These are phyloP conservation scores for Trypanosoma rangeli DNA, from an alignment of 208 protist genomes.

Conservation along the genomic window DNA sequence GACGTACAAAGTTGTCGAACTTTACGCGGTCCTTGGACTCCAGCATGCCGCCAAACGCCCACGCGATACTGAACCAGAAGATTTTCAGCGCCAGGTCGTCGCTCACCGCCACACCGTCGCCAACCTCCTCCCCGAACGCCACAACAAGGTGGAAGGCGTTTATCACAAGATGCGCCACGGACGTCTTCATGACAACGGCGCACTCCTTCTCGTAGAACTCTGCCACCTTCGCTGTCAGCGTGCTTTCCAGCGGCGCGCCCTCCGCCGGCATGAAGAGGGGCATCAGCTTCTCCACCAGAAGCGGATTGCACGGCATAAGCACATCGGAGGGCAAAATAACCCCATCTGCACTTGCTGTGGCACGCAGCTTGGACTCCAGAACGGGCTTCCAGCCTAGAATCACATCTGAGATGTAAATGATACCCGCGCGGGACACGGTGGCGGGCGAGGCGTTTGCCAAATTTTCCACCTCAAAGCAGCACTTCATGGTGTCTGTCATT, in stretches of 20 bases:
- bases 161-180: conserved; percentile 83
- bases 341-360: conserved; percentile 65
- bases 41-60: conserved; percentile 95
- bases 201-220: conserved; percentile 92
- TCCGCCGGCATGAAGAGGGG: conserved; percentile 70
- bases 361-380: conserved; percentile 76
- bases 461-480: conserved; percentile 97
- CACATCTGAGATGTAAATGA: conserved; percentile 97
- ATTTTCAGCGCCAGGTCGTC: conserved; percentile 90
- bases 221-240: conserved; percentile 61
- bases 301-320: conserved; percentile 64
- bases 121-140: conserved; percentile 81
- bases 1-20: conserved; percentile 92
- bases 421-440: conserved; percentile 98
- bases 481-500: conserved; percentile 96
- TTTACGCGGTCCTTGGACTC: conserved; percentile 92
- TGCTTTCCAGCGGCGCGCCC: conserved; percentile 39
- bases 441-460: conserved; percentile 99
- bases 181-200: conserved; percentile 83
- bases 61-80: conserved; percentile 94
- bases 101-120: conserved; percentile 72
- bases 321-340: conserved; percentile 83
- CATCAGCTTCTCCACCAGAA: conserved; percentile 83
- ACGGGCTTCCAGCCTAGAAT: conserved; percentile 95
- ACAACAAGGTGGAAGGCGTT: conserved; percentile 93